Evolutionary conservation across 495 filamentous ascomycete species (phyloP).

Genomic region (Sordaria brevicollis): DNA sequence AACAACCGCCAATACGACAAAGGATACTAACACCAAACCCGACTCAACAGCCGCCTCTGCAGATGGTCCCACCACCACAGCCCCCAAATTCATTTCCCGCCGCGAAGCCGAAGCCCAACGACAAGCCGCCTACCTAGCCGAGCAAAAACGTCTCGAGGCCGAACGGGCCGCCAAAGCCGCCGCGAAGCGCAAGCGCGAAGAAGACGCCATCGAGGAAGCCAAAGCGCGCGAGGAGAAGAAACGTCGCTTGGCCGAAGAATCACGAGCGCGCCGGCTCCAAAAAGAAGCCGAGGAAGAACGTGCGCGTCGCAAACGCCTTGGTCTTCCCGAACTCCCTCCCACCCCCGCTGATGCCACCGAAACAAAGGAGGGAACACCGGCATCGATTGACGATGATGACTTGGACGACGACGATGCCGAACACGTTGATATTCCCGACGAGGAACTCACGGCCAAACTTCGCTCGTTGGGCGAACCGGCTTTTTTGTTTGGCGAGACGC

Average conservation of each 20-base stretch:
- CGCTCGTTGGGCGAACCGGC: constrained; percentile 64
- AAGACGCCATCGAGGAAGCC: constrained; percentile 63
- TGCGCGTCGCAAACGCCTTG: constrained; percentile 39
- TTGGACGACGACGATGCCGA: constrained; percentile 32
- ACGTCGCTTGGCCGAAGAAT: constrained; percentile 70
- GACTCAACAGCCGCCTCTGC: constrained; percentile 16
- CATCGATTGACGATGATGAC: constrained; percentile 26
- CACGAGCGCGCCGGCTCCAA: constrained; percentile 56
- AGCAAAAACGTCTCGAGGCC: constrained; percentile 58
- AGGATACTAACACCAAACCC: constrained; percentile 22
- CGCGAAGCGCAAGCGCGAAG: constrained; percentile 82
- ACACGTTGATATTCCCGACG: constrained; percentile 45
- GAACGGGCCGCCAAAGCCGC: constrained; percentile 55
- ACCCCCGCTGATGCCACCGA: constrained; percentile 4
- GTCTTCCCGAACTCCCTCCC: constrained; percentile 60
- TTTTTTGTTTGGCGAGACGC: constrained; percentile 74
- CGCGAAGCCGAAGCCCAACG: constrained; percentile 79
- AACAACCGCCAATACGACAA: constrained; percentile 23
- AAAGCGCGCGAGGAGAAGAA: constrained; percentile 70
- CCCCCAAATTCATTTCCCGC: constrained; percentile 71
- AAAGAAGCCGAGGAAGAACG: constrained; percentile 50
- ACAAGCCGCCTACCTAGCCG: constrained; percentile 65
- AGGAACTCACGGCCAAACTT: constrained; percentile 55
- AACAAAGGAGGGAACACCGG: constrained; percentile 2
- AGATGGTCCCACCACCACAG: constrained; percentile 3